phyloP scores from a whole-genome alignment of 306 rosid species.

The Gastrolobium villosum region DNA sequence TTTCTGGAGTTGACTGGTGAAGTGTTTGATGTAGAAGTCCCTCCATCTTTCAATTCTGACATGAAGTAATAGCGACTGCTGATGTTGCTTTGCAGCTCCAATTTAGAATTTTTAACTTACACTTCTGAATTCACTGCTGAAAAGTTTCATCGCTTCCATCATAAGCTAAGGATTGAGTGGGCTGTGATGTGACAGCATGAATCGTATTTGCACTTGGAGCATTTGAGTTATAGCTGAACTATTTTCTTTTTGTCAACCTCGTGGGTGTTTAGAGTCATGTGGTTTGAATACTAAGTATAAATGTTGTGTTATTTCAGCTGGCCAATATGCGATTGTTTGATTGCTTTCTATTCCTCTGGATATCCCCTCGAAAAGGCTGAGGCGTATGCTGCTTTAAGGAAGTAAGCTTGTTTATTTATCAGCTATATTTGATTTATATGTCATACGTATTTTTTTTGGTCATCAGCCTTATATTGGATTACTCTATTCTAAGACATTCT shows the following conservation, averaged over 20 bases:
- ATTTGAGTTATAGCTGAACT: neutral
- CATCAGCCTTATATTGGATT: conserved; percentile 37
- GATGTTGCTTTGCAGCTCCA: conserved; percentile 37
- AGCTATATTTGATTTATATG: conserved; percentile 42
- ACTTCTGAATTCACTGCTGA: neutral
- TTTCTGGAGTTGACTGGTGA: conserved; percentile 19
- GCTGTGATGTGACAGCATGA: conserved; percentile 18
- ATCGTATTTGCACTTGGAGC: conserved; percentile 32
- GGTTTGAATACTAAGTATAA: conserved; percentile 41
- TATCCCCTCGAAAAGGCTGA: conserved; percentile 94
- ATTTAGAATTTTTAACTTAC: conserved; percentile 19
- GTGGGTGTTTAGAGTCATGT: neutral
- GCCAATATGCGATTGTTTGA: conserved; percentile 96
- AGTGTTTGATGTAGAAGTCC: conserved; percentile 16
- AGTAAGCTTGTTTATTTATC: conserved; percentile 68
- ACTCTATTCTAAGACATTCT: conserved; percentile 12
- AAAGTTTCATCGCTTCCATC: conserved; percentile 17
- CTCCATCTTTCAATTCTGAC: conserved; percentile 18
- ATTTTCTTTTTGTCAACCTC: conserved; percentile 38
- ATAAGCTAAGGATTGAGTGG: conserved; percentile 18
- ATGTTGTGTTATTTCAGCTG: conserved; percentile 75
- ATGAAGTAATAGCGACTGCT: neutral
- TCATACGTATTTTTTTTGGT: conserved; percentile 26
- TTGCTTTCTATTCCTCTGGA: conserved; percentile 94
- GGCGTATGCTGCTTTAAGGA: conserved; percentile 92